phyloP scores from a whole-genome alignment of 306 rosid genomes.

The Gillenia trifoliata region DNA sequence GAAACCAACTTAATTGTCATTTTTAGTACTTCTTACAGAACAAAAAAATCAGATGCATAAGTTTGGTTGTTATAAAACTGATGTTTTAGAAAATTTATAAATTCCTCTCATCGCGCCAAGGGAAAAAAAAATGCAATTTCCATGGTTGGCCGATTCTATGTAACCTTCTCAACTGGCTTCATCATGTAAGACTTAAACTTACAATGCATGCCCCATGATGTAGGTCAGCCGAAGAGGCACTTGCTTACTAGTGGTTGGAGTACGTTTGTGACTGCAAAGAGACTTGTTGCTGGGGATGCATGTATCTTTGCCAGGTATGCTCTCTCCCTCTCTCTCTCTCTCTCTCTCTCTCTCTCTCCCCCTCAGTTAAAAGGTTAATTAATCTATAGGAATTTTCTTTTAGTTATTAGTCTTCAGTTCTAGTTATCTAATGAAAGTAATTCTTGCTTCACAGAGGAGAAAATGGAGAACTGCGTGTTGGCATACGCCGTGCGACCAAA shows the following conservation, averaged over 20 bases:
- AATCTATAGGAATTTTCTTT: neutral
- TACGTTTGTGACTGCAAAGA: constrained; percentile 55
- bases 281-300: constrained; percentile 58
- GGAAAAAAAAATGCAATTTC: neutral
- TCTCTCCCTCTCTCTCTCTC: neutral
- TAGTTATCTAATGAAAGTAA: neutral
- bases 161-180: neutral
- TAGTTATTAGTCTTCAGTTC: neutral
- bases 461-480: constrained; percentile 51
- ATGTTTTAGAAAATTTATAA: neutral
- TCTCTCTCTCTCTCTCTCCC: neutral
- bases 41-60: neutral
- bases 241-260: constrained; percentile 79
- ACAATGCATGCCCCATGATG: constrained; percentile 16
- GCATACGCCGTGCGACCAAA: constrained; percentile 39
- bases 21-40: neutral
- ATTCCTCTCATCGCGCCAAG: neutral
- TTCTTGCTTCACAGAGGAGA: constrained; percentile 45
- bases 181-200: neutral
- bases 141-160: neutral
- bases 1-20: neutral
- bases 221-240: constrained; percentile 71
- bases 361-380: neutral
- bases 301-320: constrained; percentile 59
- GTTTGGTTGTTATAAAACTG: neutral